A percentile compares a stretch with the other conserved stretches of the same genome.
Evolutionary conservation across 1,139 yeast genomes (phyloP).

Genomic region (Lodderomyces theae): DNA sequence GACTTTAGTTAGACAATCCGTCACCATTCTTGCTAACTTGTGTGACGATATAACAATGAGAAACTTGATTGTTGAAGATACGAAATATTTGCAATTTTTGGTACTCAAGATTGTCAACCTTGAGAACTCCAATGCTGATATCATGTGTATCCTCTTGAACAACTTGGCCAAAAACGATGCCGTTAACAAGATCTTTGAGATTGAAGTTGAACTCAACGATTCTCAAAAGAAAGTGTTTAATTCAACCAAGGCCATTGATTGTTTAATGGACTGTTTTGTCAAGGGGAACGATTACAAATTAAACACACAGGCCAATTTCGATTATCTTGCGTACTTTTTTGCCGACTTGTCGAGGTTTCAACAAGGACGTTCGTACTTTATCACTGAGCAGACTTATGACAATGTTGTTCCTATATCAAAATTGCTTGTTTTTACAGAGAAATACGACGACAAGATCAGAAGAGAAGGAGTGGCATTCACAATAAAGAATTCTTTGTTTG

Average conservation of each 20-base stretch:
- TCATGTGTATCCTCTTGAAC: conserved; percentile 79
- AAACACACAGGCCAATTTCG: conserved; percentile 71
- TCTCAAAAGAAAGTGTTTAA: conserved; percentile 43
- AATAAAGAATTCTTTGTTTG: conserved; percentile 85
- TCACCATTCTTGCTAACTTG: conserved; percentile 78
- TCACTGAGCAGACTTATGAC: conserved; percentile 70
- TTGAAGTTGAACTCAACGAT: conserved; percentile 37
- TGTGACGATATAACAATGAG: conserved; percentile 72
- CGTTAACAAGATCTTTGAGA: conserved; percentile 54
- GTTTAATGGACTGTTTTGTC: conserved; percentile 87
- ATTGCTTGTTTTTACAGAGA: conserved; percentile 78
- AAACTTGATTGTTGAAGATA: conserved; percentile 63
- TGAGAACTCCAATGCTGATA: conserved; percentile 68
- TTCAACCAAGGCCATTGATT: conserved; percentile 66
- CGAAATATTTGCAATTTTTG: conserved; percentile 53
- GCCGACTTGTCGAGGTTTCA: conserved; percentile 79
- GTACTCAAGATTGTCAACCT: conserved; percentile 54
- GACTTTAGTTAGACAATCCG: conserved; percentile 61
- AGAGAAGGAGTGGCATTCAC: conserved; percentile 94
- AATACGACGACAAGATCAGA: conserved; percentile 71
- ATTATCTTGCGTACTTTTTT: conserved; percentile 83
- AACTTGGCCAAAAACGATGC: conserved; percentile 79
- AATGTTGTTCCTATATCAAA: conserved; percentile 77
- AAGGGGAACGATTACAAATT: conserved; percentile 74
- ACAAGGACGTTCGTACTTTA: conserved; percentile 73